Evolutionary conservation across 305 asterid species (phyloP), one percentile per base, ranked within the genome.

Genomic region (Plantago rigida): DNA sequence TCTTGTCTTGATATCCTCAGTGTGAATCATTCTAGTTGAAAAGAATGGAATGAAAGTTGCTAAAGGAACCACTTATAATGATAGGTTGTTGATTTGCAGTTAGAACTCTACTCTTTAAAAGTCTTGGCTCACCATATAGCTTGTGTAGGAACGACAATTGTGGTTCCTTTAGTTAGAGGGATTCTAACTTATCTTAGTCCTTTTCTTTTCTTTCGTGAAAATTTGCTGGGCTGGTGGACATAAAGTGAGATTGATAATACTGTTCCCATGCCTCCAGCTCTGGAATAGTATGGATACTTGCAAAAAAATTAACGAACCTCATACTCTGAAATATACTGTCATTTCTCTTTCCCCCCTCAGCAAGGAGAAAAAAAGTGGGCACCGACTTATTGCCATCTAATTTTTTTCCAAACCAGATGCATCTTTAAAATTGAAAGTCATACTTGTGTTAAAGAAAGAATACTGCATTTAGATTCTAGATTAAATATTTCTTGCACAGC

Each of bases 1-100:
- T 76, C 57, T 71, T 56, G 51, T 65, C 47, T 45, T 64, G 52
- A 14, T 61, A 59, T 62, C 59, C 58, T 68, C 45, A 52, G 50
- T 56, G 53, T 49, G 69, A 42, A 49, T 65, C 60, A 26, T n/a
- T 3, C 56, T 51, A 26, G 3, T 42, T 58, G 55, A 48, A 51
- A 41, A 51, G 52, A 59, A 13, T 52, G 13, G 42, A 15, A 59
- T 52, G 62, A 31, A 44, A 47, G 11, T 56, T 45, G 13, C 42
- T 29, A 9, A 6, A 19, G 58, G 29, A 41, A 66, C n/a, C 41
- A 24, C 64, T 17, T 17, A 17, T 17, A 17, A 17, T 17, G 19
- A 17, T 17, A 17, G 19, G 19, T 17, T 17, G 19, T 17, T 17
- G 19, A 17, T 17, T 17, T 17, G 19, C 39, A 53, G n/a, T 45